phyloP scores from a whole-genome alignment of 306 rosid genomes.

The Castanea mollissima region DNA sequence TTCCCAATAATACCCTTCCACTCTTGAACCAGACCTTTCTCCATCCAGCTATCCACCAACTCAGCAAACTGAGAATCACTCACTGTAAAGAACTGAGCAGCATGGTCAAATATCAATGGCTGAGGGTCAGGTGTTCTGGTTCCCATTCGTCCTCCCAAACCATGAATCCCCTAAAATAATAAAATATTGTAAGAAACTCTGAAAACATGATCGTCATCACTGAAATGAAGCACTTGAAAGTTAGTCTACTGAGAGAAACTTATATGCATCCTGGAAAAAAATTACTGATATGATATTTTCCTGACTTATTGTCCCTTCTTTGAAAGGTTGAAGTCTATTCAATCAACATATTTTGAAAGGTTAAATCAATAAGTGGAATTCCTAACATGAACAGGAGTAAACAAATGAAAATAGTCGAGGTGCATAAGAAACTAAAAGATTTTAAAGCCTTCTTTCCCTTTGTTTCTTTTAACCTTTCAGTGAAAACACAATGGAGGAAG shows the following conservation, averaged over 20 bases:
- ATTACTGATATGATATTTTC: not conserved
- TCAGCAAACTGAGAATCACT: constrained; percentile 58
- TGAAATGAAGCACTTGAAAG: not conserved
- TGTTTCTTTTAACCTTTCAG: not conserved
- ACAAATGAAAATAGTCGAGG: not conserved
- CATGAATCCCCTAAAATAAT: constrained; percentile 73
- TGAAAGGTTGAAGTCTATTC: not conserved
- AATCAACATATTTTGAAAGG: not conserved
- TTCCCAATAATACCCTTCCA: constrained; percentile 80
- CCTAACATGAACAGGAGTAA: not conserved
- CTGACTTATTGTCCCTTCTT: not conserved
- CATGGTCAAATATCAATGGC: constrained; percentile 73
- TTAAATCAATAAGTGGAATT: not conserved
- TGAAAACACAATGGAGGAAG: not conserved
- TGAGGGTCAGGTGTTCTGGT: constrained; percentile 68
- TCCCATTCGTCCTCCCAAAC: constrained; percentile 92
- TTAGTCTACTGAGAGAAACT: not conserved
- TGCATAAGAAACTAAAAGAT: not conserved
- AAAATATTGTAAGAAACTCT: not conserved
- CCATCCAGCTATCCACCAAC: constrained; percentile 63
- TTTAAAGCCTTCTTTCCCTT: too few species aligned
- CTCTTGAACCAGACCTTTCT: constrained; percentile 61
- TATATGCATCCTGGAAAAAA: not conserved
- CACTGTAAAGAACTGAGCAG: constrained; percentile 89
- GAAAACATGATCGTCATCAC: not conserved